Evolutionary conservation across 306 rosid species (phyloP), one percentile per base, ranked within the genome.

Genomic region (Cucurbita pepo): DNA sequence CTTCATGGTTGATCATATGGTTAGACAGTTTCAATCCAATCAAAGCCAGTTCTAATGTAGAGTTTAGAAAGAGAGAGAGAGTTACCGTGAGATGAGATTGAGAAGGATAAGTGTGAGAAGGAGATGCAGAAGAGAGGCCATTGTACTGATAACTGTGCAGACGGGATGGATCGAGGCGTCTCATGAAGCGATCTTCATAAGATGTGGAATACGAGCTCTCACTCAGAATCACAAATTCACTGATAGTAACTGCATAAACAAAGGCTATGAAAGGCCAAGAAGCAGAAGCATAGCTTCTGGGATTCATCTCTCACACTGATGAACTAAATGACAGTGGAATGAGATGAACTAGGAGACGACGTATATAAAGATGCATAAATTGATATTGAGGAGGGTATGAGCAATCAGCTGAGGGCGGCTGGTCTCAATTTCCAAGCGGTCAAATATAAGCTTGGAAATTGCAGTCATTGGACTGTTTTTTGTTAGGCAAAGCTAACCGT

Each of bases 171-270:
- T 51, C 18, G 36, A 65, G 12, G 56, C 75, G 80, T 21, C 59
- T 58, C n/a, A 50, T 41, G 45, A 66, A 58, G 48, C 50, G 80
- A n/a, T 56, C 69, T 14, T 52, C 50, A 55, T 71, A 71, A 11
- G 47, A 16, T 18, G 70, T 37, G n/a, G 83, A 53, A 72, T 80
- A 80, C 3, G 83, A 80, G 64, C 78, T 51, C 38, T 76, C 80
- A 55, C 56, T 56, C 51, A 16, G 41, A 66, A 10, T 63, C 16
- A 63, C 16, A 41, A 63, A 63, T 63, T 51, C 36, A 18, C 16
- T 41, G 36, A 63, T 41, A 10, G 41, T 40, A 63, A 18, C 9
- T 63, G 69, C 51, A 40, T 38, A 40, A 63, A n/a, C 70, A 63
- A 40, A 63, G 70, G 36, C 16, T 3, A 18, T 34, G 34, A 40